Percentiles rank a stretch among this genome's conserved stretches.
Conservation (phyloP, 495 filamentous ascomycete genomes). For the Trichoderma parareesei region DNA sequence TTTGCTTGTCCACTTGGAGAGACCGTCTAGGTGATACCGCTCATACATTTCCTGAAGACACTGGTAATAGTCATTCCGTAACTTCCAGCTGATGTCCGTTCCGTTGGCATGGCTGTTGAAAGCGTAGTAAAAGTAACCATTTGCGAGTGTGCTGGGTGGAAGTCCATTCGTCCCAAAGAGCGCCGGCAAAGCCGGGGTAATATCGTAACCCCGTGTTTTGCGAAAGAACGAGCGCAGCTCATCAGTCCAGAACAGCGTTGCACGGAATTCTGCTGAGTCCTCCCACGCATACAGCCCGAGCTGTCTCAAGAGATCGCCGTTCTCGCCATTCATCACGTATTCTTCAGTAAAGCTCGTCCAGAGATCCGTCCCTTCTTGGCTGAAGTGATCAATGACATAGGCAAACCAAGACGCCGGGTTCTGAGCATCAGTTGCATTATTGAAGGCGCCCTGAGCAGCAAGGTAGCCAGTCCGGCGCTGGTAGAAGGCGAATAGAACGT, state of each 20-base stretch:
- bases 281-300: slow-evolving; percentile 10
- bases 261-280: slow-evolving; percentile 9
- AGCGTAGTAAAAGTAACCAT: slow-evolving; percentile 11
- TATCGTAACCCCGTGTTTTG: slow-evolving; percentile 7
- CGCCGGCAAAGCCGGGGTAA: slow-evolving; percentile 2
- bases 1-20: slow-evolving; percentile 7
- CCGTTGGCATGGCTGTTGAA: slow-evolving; percentile 7
- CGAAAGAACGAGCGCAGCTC: slow-evolving; percentile 1
- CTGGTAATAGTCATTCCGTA: slow-evolving; percentile 12
- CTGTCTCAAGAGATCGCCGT: slow-evolving; percentile 7
- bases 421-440: not conserved
- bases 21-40: slow-evolving; percentile 6
- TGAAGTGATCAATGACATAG: slow-evolving; percentile 11
- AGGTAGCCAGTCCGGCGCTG: slow-evolving; percentile 9
- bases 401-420: slow-evolving; percentile 12
- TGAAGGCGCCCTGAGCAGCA: slow-evolving; percentile 10
- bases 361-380: slow-evolving; percentile 11
- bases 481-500: slow-evolving; percentile 9
- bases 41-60: slow-evolving; percentile 11
- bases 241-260: slow-evolving; percentile 10
- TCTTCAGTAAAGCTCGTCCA: slow-evolving; percentile 9
- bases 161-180: slow-evolving; percentile 11
- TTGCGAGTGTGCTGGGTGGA: slow-evolving; percentile 8
- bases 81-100: slow-evolving; percentile 11
- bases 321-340: slow-evolving; percentile 11